Evolutionary conservation across 2,329 filamentous ascomycete species (phyloP).

Genomic region (Ophiostoma sp.): DNA sequence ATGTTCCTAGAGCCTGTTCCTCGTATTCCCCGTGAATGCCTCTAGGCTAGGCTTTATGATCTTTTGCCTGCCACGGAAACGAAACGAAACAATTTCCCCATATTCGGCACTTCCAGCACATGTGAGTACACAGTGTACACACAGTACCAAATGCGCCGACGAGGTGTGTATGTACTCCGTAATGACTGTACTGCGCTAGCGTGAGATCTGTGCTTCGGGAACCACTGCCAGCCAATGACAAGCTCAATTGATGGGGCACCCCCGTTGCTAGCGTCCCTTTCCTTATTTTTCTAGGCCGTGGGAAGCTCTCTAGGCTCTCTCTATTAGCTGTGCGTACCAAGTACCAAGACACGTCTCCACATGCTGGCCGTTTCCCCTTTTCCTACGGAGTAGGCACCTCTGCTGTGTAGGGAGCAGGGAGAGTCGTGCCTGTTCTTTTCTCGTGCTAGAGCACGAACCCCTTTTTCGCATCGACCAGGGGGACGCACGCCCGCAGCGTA

Average conservation of each 20-base stretch:
- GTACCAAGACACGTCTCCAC: constrained; percentile 21
- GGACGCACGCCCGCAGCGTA: constrained; percentile 4
- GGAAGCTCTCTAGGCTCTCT: constrained; percentile 9
- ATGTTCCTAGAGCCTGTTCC: not conserved
- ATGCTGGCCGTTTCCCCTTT: constrained; percentile 19
- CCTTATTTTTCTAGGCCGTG: constrained; percentile 6
- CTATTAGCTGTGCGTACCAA: constrained; percentile 16
- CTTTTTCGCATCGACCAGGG: constrained; percentile 25
- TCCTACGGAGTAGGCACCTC: not conserved
- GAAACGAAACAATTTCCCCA: constrained; percentile 13
- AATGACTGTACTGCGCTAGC: constrained; percentile 15
- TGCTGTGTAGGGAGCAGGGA: too few species aligned
- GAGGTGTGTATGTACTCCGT: not conserved
- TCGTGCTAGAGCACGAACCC: constrained; percentile 25
- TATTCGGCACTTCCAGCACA: not conserved
- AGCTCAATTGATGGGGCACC: constrained; percentile 4
- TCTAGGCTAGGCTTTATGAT: not conserved
- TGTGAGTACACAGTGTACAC: not conserved
- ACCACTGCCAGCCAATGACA: constrained; percentile 20
- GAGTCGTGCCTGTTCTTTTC: constrained; percentile 9
- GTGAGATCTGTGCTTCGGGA: constrained; percentile 24
- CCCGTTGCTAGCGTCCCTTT: constrained; percentile 8
- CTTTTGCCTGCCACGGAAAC: not conserved
- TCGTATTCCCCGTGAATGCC: not conserved
- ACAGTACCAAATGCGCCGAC: constrained; percentile 1